These are phyloP conservation scores for Tieghemiomyces parasiticus DNA, from an alignment of 192 early-diverging fungal genomes.

Conservation along the genomic window DNA sequence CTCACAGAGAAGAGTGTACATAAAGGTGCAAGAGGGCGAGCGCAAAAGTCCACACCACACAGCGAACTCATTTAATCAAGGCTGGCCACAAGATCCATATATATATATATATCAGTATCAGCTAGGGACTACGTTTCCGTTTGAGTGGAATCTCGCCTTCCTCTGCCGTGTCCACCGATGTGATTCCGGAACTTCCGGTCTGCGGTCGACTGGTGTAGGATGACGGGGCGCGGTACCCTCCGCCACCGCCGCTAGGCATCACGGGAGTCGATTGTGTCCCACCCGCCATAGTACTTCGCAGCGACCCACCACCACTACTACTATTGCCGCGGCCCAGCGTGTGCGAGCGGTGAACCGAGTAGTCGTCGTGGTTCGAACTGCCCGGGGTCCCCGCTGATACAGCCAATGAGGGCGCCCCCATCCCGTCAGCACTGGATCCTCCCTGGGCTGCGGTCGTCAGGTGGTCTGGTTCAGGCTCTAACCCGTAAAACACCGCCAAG, in stretches of 20 bases:
- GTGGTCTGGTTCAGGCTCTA: neutral
- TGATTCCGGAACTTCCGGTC: neutral
- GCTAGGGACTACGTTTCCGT: neutral
- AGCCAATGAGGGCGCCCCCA: no score
- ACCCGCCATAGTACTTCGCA: neutral
- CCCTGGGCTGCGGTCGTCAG: neutral
- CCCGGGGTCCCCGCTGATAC: neutral
- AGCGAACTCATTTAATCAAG: neutral
- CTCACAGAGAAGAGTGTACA: no score
- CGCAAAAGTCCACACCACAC: no score
- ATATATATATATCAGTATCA: neutral
- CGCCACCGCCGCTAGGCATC: no score
- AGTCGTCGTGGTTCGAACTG: neutral
- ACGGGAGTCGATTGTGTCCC: neutral
- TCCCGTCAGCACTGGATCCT: no score
- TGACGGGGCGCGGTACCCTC: neutral
- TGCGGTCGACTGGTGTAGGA: neutral
- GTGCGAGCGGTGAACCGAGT: no score
- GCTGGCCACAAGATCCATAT: neutral
- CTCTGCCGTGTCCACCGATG: neutral
- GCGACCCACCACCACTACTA: neutral
- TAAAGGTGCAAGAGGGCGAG: no score
- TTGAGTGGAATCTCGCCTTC: slow-evolving; percentile 10
- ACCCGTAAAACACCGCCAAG: neutral
- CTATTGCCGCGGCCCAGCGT: neutral